phyloP scores from a whole-genome alignment of 2,329 filamentous ascomycete species.

The Sporothrix globosa region DNA sequence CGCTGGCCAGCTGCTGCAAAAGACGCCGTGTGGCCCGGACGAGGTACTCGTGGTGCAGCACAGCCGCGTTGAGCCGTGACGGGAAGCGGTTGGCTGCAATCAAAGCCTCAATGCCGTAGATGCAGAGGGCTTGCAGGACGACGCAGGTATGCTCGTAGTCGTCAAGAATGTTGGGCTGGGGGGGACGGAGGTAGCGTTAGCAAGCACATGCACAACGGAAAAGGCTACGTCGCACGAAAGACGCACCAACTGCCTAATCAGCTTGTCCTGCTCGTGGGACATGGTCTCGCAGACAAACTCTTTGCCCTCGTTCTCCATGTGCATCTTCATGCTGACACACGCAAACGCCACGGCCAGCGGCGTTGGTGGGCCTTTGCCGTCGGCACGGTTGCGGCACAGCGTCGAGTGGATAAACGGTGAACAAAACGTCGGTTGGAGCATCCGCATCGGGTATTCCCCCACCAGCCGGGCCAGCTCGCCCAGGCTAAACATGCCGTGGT shows the following conservation, averaged over 20 bases:
- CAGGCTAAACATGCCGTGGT: slow-evolving; percentile 21
- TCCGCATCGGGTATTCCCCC: slow-evolving; percentile 15
- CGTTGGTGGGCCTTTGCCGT: background rate
- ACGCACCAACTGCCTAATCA: slow-evolving; percentile 12
- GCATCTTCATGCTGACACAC: slow-evolving; percentile 21
- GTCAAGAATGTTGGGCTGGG: background rate
- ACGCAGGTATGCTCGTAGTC: slow-evolving; percentile 4
- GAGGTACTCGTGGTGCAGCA: slow-evolving; percentile 21
- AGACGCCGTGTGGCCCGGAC: slow-evolving; percentile 10
- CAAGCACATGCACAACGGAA: background rate
- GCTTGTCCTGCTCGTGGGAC: slow-evolving; percentile 13
- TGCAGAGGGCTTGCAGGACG: slow-evolving; percentile 11
- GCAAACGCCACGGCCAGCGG: slow-evolving; percentile 19
- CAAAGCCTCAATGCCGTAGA: slow-evolving; percentile 23
- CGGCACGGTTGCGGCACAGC: background rate
- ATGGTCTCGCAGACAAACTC: slow-evolving; percentile 23
- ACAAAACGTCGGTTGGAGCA: slow-evolving; percentile 3
- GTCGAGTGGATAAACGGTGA: slow-evolving; percentile 19
- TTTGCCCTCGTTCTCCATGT: slow-evolving; percentile 6
- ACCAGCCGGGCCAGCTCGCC: slow-evolving; percentile 16
- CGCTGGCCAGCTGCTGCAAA: slow-evolving; percentile 13
- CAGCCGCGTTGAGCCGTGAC: slow-evolving; percentile 7
- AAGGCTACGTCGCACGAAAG: background rate
- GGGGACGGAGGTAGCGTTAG: background rate
- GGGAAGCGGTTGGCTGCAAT: slow-evolving; percentile 17